A percentile compares a stretch with the other conserved stretches of the same genome.
Evolutionary conservation across 495 filamentous ascomycete species (phyloP).

Genomic region (Patellaria atrata): DNA sequence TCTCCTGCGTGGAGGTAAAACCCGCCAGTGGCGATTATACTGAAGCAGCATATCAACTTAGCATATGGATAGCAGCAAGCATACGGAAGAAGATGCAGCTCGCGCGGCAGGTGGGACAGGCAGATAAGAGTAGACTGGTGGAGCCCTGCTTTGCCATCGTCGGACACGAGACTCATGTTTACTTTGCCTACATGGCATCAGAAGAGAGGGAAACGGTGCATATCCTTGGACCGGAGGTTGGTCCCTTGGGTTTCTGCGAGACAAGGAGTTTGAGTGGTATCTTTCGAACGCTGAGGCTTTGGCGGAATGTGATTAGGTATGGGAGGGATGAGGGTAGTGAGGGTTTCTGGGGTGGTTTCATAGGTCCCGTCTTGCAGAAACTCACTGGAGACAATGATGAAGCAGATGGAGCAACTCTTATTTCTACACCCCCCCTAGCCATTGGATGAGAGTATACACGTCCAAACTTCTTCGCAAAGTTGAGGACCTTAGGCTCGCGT

Average conservation of each 20-base stretch:
- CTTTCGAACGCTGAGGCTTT: conserved; percentile 8
- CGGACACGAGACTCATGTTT: conserved; percentile 3
- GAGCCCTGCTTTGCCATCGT: conserved; percentile 5
- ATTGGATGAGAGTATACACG: no score
- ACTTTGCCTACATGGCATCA: conserved; percentile 3
- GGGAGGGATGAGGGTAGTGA: conserved; percentile 7
- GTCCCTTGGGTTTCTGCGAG: conserved; percentile 3
- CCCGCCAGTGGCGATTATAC: conserved; percentile 6
- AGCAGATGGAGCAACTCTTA: no score
- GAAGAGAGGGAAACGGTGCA: conserved; percentile 3
- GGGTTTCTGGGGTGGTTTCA: conserved; percentile 8
- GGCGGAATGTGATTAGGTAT: conserved; percentile 10
- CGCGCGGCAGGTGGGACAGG: conserved; percentile 1
- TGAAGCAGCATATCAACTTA: conserved; percentile 9
- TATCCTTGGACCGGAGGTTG: conserved; percentile 1
- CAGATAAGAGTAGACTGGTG: conserved; percentile 2
- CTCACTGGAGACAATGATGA: conserved; percentile 3
- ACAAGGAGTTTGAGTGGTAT: conserved; percentile 8
- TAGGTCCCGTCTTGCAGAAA: conserved; percentile 5
- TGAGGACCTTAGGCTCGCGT: no score
- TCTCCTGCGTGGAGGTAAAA: conserved; percentile 8
- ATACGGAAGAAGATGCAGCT: conserved; percentile 7
- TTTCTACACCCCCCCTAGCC: no score
- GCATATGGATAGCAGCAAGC: conserved; percentile 10
- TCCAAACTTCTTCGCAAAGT: no score